Conservation (phyloP, 2,329 filamentous ascomycete genomes). For the Botrytis paeoniae region DNA sequence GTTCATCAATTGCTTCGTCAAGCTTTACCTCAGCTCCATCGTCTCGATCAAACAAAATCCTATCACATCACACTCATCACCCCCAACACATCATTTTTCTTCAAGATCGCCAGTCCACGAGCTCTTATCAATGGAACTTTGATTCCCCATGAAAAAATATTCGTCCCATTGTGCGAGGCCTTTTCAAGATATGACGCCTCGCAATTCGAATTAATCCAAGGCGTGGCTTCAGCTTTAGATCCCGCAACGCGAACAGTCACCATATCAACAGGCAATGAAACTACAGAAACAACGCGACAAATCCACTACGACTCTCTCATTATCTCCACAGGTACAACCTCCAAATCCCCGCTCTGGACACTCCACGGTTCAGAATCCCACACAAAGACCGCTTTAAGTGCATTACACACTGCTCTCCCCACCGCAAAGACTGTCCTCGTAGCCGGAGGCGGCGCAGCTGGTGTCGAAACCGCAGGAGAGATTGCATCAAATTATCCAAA, state of each 20-base stretch:
- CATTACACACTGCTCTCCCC: constrained; percentile 43
- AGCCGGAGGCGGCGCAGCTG: constrained; percentile 44
- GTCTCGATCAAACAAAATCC: constrained; percentile 26
- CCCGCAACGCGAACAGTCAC: constrained; percentile 38
- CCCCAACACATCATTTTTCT: constrained; percentile 43
- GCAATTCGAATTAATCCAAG: constrained; percentile 45
- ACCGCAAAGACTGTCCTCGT: constrained; percentile 45
- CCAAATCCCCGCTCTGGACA: constrained; percentile 45
- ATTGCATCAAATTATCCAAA: constrained; percentile 41
- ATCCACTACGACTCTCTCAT: constrained; percentile 46
- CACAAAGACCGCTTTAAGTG: constrained; percentile 40
- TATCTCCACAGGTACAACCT: constrained; percentile 49
- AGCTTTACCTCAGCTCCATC: constrained; percentile 43
- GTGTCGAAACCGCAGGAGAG: constrained; percentile 49
- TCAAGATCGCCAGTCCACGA: constrained; percentile 46
- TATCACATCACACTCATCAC: constrained; percentile 47
- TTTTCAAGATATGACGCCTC: constrained; percentile 43
- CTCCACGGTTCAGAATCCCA: constrained; percentile 39
- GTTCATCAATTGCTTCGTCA: constrained; percentile 53
- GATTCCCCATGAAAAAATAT: constrained; percentile 46
- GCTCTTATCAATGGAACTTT: constrained; percentile 46
- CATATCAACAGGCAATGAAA: constrained; percentile 26
- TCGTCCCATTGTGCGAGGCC: constrained; percentile 40
- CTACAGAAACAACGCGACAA: constrained; percentile 22
- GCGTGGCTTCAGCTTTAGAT: constrained; percentile 41